A percentile compares a stretch with the other conserved stretches of the same genome.
These are phyloP conservation scores for Penicillium sp. DNA, from an alignment of 2,329 filamentous ascomycete genomes.

Conservation along the genomic window DNA sequence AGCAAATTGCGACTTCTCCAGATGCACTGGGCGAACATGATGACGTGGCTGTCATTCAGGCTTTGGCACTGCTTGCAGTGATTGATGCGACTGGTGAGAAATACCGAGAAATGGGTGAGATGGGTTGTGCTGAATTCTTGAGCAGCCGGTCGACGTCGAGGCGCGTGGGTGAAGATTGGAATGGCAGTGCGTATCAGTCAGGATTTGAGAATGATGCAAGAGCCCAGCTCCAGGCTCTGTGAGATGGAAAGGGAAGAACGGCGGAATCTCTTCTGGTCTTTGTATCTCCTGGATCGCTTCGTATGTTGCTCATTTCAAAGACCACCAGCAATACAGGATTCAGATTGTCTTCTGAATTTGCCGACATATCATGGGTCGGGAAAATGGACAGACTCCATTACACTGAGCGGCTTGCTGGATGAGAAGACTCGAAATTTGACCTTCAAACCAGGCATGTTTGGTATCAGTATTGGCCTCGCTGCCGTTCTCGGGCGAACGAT, in stretches of 20 bases:
- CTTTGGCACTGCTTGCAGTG: conserved; percentile 33
- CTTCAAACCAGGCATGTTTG: conserved; percentile 14
- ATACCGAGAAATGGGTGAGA: background rate
- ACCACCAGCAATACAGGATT: conserved; percentile 35
- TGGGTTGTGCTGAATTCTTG: background rate
- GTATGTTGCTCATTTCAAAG: conserved; percentile 37
- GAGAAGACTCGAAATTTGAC: conserved; percentile 2
- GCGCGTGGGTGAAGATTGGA: conserved; percentile 39
- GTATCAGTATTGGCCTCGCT: conserved; percentile 17
- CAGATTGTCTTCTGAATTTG: conserved; percentile 33
- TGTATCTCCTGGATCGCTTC: conserved; percentile 40
- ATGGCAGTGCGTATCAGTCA: conserved; percentile 34
- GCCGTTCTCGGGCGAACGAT: conserved; percentile 18
- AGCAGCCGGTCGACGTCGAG: conserved; percentile 28
- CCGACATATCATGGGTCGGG: conserved; percentile 17
- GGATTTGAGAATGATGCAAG: conserved; percentile 34
- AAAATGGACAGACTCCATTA: conserved; percentile 1
- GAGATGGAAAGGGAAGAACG: conserved; percentile 32
- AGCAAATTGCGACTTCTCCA: conserved; percentile 16
- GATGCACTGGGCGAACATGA: conserved; percentile 13
- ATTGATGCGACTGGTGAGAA: conserved; percentile 28
- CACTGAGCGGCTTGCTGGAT: conserved; percentile 11
- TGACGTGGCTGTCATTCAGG: conserved; percentile 19
- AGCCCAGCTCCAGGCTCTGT: conserved; percentile 23
- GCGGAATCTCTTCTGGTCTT: conserved; percentile 40